These are phyloP conservation scores for Cladosporium cucumerinum DNA, from an alignment of 2,329 filamentous ascomycete genomes.

Conservation along the genomic window DNA sequence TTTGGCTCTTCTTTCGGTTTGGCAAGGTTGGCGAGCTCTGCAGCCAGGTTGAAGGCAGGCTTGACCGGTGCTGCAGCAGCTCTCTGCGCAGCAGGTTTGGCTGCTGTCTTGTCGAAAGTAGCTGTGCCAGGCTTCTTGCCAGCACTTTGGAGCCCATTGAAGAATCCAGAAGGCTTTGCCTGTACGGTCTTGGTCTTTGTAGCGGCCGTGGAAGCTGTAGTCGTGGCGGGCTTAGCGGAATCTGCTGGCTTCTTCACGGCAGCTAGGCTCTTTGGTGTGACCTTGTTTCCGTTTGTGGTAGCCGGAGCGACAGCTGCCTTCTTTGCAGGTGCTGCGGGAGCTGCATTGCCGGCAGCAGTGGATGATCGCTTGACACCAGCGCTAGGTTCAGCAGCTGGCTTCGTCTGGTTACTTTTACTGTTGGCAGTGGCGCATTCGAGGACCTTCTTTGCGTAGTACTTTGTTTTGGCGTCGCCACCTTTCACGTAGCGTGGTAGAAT, in stretches of 20 bases:
- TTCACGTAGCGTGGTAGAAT: slow-evolving; percentile 62
- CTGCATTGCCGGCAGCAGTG: slow-evolving; percentile 18
- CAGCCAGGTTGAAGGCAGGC: slow-evolving; percentile 38
- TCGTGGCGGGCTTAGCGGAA: slow-evolving; percentile 18
- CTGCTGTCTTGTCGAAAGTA: slow-evolving; percentile 27
- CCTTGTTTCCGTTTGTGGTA: slow-evolving; percentile 21
- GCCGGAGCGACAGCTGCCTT: slow-evolving; percentile 28
- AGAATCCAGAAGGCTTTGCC: slow-evolving; percentile 46
- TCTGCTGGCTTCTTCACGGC: slow-evolving; percentile 28
- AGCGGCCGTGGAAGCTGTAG: slow-evolving; percentile 23
- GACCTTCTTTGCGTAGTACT: slow-evolving; percentile 59
- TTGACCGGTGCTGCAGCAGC: slow-evolving; percentile 23
- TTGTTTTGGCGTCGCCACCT: slow-evolving; percentile 63
- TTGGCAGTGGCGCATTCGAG: slow-evolving; percentile 38
- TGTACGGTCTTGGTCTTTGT: slow-evolving; percentile 31
- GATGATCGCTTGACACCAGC: slow-evolving; percentile 36
- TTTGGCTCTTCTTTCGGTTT: slow-evolving; percentile 53
- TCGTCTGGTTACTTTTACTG: slow-evolving; percentile 15
- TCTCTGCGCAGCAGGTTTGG: slow-evolving; percentile 22
- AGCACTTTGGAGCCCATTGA: slow-evolving; percentile 45
- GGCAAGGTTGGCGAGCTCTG: slow-evolving; percentile 40
- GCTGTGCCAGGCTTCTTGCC: slow-evolving; percentile 42
- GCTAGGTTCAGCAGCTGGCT: slow-evolving; percentile 25
- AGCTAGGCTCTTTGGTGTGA: slow-evolving; percentile 21
- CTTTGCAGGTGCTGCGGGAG: slow-evolving; percentile 33